phyloP scores from a whole-genome alignment of 139 green algal genomes.

The Chlorella sp. region DNA sequence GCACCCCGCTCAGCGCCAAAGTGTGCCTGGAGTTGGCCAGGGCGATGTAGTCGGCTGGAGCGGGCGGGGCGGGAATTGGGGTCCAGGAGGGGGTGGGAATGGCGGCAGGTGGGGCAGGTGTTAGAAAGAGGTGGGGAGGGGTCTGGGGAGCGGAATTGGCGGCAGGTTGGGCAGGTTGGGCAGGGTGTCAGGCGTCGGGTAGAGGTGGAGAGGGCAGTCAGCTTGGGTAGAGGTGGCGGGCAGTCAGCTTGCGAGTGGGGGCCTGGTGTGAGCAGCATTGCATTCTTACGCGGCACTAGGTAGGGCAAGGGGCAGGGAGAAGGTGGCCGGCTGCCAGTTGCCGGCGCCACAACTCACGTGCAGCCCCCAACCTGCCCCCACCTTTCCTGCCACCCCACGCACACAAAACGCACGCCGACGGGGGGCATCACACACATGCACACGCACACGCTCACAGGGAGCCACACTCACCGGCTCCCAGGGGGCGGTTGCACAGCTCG shows the following conservation, averaged over 20 bases:
- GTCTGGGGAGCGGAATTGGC: neutral
- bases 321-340: neutral
- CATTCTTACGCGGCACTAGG: too few species aligned
- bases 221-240: too few species aligned
- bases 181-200: neutral
- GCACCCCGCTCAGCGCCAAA: conserved; percentile 81
- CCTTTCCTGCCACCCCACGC: too few species aligned
- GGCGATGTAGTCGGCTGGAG: conserved; percentile 86
- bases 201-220: too few species aligned
- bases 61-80: too few species aligned
- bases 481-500: conserved; percentile 83
- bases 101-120: neutral
- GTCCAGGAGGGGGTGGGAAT: conserved; percentile 53
- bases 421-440: conserved; percentile 79
- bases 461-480: conserved; percentile 56
- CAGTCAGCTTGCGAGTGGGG: too few species aligned
- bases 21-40: conserved; percentile 74
- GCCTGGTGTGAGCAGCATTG: too few species aligned
- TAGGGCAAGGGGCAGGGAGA: neutral
- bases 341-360: too few species aligned
- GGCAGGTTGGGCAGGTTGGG: too few species aligned
- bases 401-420: too few species aligned
- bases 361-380: too few species aligned
- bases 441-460: conserved; percentile 75
- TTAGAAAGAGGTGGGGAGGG: neutral